Percentiles rank a stretch among this genome's conserved stretches.
phyloP scores from a whole-genome alignment of 2,329 filamentous ascomycete genomes.

The Beauveria scarabaeidicola region DNA sequence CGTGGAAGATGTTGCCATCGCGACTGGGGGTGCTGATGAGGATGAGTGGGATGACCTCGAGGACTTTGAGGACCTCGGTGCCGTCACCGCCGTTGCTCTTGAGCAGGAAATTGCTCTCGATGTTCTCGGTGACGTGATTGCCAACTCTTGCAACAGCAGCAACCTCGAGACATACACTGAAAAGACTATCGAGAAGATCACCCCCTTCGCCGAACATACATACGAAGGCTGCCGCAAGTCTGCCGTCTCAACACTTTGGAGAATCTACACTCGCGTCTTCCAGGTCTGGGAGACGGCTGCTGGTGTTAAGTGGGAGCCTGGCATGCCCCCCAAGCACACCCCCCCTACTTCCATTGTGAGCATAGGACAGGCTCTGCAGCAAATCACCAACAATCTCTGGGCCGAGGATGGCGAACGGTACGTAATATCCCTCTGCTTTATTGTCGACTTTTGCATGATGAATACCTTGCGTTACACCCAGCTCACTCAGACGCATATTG shows the following conservation, averaged over 20 bases:
- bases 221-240: slow-evolving; percentile 94
- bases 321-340: slow-evolving; percentile 72
- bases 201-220: slow-evolving; percentile 74
- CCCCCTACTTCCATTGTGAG: slow-evolving; percentile 74
- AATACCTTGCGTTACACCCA: slow-evolving; percentile 90
- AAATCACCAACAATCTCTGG: slow-evolving; percentile 78
- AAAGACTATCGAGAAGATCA: slow-evolving; percentile 73
- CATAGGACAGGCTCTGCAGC: slow-evolving; percentile 78
- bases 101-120: slow-evolving; percentile 98
- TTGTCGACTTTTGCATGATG: slow-evolving; percentile 55
- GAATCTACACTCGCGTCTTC: slow-evolving; percentile 86
- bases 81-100: slow-evolving; percentile 79
- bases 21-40: slow-evolving; percentile 45
- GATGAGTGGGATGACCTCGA: slow-evolving; percentile 71
- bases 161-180: slow-evolving; percentile 73
- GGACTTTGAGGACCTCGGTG: slow-evolving; percentile 74
- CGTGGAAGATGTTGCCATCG: slow-evolving; percentile 45
- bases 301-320: slow-evolving; percentile 79
- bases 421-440: slow-evolving; percentile 34
- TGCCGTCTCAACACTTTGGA: slow-evolving; percentile 84
- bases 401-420: slow-evolving; percentile 89
- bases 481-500: slow-evolving; percentile 96
- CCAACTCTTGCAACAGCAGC: slow-evolving; percentile 71
- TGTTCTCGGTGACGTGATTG: slow-evolving; percentile 86
- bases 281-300: slow-evolving; percentile 68